Base-by-base conservation (phyloP, 495 filamentous ascomycete genomes). In the Penicillium pulvis region DNA sequence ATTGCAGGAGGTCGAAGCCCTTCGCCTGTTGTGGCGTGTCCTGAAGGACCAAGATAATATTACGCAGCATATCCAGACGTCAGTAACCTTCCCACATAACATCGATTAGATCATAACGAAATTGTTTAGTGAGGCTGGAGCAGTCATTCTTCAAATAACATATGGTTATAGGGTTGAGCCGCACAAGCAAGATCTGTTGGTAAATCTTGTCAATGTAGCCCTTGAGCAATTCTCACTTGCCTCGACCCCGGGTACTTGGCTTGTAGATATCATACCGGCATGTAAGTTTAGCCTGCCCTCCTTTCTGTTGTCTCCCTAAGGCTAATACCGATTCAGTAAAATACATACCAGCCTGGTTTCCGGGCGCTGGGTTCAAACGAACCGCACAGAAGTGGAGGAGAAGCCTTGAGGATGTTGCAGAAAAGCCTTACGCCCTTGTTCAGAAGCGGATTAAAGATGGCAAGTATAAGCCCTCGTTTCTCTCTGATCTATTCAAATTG, bases 81-180 rank as follows among this genome's bases (percentile, higher is more conserved):
- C 42, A 50, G 67, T 68, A 5, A 14, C 2, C 28, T 4, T 26
- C 39, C 39, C 7, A 17, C 12, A 17, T 17, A 41, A 41, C 5
- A 41, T 14, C 14, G 6, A 4, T 17, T 16, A 17, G 3, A n/a
- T 41, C 17, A 41, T 41, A 17, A 41, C 39, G 14, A 5, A 7
- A 7, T 17, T 17, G 0, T 6, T 19, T 35, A 79, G 72, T 28
- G 69, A 72, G 41, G 70, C 76, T 5, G 80, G 75, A 7, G 67
- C 74, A 3, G 57, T 80, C 11, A 79, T 83, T 11, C 57, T 83
- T 1, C 79, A 79, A 30, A 74, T 80, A 3, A 58, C 64, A 6
- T 85, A 83, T 53, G 80, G 78, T n/a, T 83, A 85, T 57, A 75
- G 66, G 0, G 69, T 72, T 14, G 77, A 80, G 54, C 63, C 68